Conservation (phyloP, 2,329 filamentous ascomycete species). For the Clonostachys rosea region DNA sequence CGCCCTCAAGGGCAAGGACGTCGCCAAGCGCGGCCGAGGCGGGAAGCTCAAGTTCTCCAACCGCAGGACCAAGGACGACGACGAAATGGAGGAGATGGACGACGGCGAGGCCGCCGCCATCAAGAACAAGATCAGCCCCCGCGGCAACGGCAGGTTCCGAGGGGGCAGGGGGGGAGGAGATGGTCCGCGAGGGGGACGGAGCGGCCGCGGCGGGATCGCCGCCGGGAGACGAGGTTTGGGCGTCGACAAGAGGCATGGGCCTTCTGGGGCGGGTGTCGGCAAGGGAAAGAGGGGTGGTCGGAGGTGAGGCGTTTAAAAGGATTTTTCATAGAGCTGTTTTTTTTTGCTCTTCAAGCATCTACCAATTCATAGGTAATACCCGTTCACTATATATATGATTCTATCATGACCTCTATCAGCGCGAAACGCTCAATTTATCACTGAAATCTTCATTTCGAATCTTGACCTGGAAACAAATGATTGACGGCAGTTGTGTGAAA, state of each 20-base stretch:
- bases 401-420: neutral
- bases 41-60: constrained; percentile 71
- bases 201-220: constrained; percentile 41
- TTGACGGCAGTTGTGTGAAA: too few relatives aligned
- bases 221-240: constrained; percentile 44
- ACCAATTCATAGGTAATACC: neutral
- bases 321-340: neutral
- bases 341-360: neutral
- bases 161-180: constrained; percentile 22
- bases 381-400: neutral
- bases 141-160: constrained; percentile 17
- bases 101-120: constrained; percentile 46
- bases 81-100: constrained; percentile 49
- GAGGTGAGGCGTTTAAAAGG: neutral
- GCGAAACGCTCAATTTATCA: neutral
- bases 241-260: constrained; percentile 40
- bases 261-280: constrained; percentile 24
- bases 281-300: constrained; percentile 17
- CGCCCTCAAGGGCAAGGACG: constrained; percentile 64
- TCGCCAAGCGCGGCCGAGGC: constrained; percentile 57
- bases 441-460: neutral
- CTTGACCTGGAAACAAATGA: too few relatives aligned
- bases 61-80: constrained; percentile 41
- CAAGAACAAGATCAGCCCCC: constrained; percentile 41
- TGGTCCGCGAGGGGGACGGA: constrained; percentile 20